A percentile compares a stretch with the other conserved stretches of the same genome.
Conservation (phyloP, 345 rosid species). For the Aegle marmelos region DNA sequence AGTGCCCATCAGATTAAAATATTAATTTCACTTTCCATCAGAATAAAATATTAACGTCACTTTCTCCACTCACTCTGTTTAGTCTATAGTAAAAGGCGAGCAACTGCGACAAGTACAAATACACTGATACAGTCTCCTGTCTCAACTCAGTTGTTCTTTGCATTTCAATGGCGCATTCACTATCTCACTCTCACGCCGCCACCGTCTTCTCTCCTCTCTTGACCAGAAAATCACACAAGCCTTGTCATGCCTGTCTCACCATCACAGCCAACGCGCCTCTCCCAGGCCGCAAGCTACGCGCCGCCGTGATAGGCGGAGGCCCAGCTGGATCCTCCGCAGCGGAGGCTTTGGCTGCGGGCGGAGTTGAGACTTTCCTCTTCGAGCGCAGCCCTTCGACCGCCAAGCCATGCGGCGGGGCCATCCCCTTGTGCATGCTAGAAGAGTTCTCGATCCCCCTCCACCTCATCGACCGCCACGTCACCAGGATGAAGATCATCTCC, state of each 20-base stretch:
- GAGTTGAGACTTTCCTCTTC: constrained; percentile 65
- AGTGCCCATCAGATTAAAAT: neutral
- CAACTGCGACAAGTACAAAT: no score
- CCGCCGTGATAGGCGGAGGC: constrained; percentile 62
- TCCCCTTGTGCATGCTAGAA: constrained; percentile 70
- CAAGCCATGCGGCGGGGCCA: constrained; percentile 78
- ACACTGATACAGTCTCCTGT: no score
- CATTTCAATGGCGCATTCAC: constrained; percentile 7
- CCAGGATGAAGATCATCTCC: constrained; percentile 64
- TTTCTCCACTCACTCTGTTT: no score
- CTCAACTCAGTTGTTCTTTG: no score
- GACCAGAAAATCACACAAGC: neutral
- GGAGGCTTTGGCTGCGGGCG: constrained; percentile 49
- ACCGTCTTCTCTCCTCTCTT: constrained; percentile 17
- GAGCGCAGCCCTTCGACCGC: constrained; percentile 54
- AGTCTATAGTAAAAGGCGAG: no score
- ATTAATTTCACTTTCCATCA: neutral
- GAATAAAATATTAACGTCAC: neutral
- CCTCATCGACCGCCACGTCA: constrained; percentile 66
- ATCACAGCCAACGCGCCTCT: constrained; percentile 26
- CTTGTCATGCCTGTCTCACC: constrained; percentile 11
- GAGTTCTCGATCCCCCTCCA: constrained; percentile 58
- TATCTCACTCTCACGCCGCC: neutral
- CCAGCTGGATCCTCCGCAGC: constrained; percentile 68
- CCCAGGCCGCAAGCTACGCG: constrained; percentile 47